Base-by-base conservation (phyloP, 164 flowering plant species). In the Dillenia suffruticosa region DNA sequence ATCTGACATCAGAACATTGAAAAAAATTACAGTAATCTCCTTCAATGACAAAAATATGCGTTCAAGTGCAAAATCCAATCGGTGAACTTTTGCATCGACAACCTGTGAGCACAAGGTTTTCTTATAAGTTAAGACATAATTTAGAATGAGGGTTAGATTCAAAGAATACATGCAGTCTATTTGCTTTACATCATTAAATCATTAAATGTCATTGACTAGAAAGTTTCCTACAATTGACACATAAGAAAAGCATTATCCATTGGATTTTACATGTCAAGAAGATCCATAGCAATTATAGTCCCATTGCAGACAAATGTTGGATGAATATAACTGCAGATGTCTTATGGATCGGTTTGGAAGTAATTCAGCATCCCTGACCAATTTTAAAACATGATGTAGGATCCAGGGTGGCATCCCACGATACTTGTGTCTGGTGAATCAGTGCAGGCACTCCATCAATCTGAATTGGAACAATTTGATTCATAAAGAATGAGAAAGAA, bases 401-500 rank as follows among this genome's bases (percentile, higher is more conserved):
- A 61, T 91, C 85, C 71, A 88, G 69, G 44, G 92, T 84, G 56
- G 90, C 80, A 82, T 91, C 97, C 99, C 99, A 94, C 26, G 96
- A 91, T 13, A 94, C 87, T 79, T 94, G 97, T 54, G 96, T 75
- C 74, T 89, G 90, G 79, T 89, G 98, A 73, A 94, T 84, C 51
- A 94, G 72, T 46, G 96, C 95, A 61, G 95, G 83, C 46, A 94
- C 99, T 56, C 90, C 99, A 76, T 91, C 99, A 69, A 91, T 83
- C 99, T 94, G 69, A 53, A 85, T 32, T 9, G 57, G 22, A 43
- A 32, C 45, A 58, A 43, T 45, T 51, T 47, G 15, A 48, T 56
- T 51, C 49, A 58, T 50, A 54, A 32, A 32, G 40, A 32, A 32
- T 32, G 40, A 32, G 40, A 32, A 32, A 32, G 40, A 32, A 26